Base-by-base conservation (phyloP, 2,329 filamentous ascomycete species). In the Talaromyces marneffei region DNA sequence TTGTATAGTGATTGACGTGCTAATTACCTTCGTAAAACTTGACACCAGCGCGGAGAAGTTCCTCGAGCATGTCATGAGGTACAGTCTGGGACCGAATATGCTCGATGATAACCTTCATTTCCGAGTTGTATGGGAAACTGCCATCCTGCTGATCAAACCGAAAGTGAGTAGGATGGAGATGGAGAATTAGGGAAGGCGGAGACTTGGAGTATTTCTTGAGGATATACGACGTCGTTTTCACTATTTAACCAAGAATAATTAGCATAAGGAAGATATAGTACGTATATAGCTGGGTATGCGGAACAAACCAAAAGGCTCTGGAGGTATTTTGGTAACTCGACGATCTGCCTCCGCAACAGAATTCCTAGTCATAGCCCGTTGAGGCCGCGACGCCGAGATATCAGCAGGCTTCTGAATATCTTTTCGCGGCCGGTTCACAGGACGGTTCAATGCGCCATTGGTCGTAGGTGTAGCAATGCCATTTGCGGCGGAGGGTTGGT, bases 111-210 rank as follows among this genome's bases (percentile, higher is more conserved):
- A 90, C 77, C 68, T 84, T 86, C 92, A 97, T 97, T 25, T 94
- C 92, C 20, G 92, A 96, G 69, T 91, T 90, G 75, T 97, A 97
- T 4, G 85, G 83, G 69, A 96, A 97, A 71, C 90, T 93, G 70
- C 92, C 90, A 74, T 96, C 92, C 75, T 97, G 93, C 69, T 92
- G 87, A 68, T 97, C 93, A 77, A 99, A 96, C 62, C 89, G 86
- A 72, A 96, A 97, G 75, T 96, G 88, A 4, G 85, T 91, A 9
- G 87, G 83, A 71, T 97, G 87, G 33, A 99, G 80, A 73, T 97
- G 92, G 25, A 99, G 80, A 56, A 93, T 86, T 25, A 99, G 80
- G 3, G 93, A 97, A 0, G 94, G 92, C 8, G 87, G 85, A 56
- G 82, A 82, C 69, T 83, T 85, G 42, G 80, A 81, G 75, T 88